Base-by-base conservation (phyloP, 257 asterid genomes). In the Gentiana dahurica region DNA sequence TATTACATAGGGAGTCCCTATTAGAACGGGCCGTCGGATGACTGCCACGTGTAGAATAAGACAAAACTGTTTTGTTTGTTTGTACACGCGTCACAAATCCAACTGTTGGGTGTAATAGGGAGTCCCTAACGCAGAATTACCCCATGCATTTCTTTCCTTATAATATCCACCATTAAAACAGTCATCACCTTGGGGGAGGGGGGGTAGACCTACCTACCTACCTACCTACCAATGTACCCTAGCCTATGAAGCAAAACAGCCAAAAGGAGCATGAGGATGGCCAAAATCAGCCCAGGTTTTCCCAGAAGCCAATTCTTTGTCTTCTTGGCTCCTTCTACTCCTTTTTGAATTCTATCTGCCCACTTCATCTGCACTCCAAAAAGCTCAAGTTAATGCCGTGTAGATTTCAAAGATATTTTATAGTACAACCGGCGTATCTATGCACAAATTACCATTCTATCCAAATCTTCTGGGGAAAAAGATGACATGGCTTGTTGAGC, bases 401-500 rank as follows among this genome's bases (percentile, higher is more conserved):
- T 50, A 58, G 50, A 8, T 6, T 9, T 7, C 5, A 56, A 24
- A 3, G 8, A 46, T 7, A 8, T 5, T 4, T 32, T 6, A 53
- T 43, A 46, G 53, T 8, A 53, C 24, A 24, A 24, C 24, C 24
- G 24, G 24, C 3, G 37, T 11, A 33, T 56, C 34, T n/a, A 24
- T 36, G 61, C 36, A 55, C 43, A 12, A 64, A 64, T 39, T 67
- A 92, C 99, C 97, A 92, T 85, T 65, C 56, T 71, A 67, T 92
- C 99, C 88, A 92, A 77, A 65, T 83, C 77, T n/a, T 86, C 95
- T 1, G 97, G 95, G 6, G 97, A 85, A 72, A 92, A 57, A 47
- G 97, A 83, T 59, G 99, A 78, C 95, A 92, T 92, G 65, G 99
- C 91, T 69, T 88, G 95, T 61, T 92, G 99, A 63, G 99, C 99